phyloP scores from a whole-genome alignment of 768 basidiomycete species.

The Peribolospora kevripleyi region DNA sequence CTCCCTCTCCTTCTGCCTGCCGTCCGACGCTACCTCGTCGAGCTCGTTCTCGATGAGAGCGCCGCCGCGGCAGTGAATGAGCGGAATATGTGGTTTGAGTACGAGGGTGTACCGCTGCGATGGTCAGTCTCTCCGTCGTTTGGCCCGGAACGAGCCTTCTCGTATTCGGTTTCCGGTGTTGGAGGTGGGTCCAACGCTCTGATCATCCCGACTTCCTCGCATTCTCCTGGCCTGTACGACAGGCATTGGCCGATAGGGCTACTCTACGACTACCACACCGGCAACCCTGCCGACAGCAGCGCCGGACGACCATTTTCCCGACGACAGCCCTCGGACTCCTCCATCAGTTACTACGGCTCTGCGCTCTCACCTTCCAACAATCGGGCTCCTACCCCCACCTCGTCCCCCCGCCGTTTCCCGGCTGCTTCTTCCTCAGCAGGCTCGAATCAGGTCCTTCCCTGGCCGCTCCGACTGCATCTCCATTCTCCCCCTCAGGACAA shows the following conservation, averaged over 20 bases:
- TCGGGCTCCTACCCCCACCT: not conserved
- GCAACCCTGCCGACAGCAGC: too few species aligned
- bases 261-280: conserved; percentile 63
- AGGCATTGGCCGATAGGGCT: conserved; percentile 99
- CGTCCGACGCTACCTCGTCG: conserved; percentile 63
- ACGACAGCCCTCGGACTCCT: conserved; percentile 21
- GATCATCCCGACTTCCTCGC: not conserved
- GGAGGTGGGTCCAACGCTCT: not conserved
- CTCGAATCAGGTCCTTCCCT: conserved; percentile 22
- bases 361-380: not conserved
- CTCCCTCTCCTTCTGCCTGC: conserved; percentile 76
- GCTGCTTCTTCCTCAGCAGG: not conserved
- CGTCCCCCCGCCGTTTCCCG: conserved; percentile 18
- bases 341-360: not conserved
- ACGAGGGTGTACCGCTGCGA: conserved; percentile 54
- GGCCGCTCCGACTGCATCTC: conserved; percentile 65
- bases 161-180: not conserved
- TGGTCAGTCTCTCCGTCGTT: conserved; percentile 34
- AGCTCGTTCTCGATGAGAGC: conserved; percentile 74
- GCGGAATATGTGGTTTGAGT: conserved; percentile 96
- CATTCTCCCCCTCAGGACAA: conserved; percentile 68
- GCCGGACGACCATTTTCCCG: conserved; percentile 26
- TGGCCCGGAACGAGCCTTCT: not conserved
- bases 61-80: conserved; percentile 51
- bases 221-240: not conserved